Evolutionary conservation across 1,139 yeast genomes (phyloP).

Genomic region (Pichia sp.): DNA sequence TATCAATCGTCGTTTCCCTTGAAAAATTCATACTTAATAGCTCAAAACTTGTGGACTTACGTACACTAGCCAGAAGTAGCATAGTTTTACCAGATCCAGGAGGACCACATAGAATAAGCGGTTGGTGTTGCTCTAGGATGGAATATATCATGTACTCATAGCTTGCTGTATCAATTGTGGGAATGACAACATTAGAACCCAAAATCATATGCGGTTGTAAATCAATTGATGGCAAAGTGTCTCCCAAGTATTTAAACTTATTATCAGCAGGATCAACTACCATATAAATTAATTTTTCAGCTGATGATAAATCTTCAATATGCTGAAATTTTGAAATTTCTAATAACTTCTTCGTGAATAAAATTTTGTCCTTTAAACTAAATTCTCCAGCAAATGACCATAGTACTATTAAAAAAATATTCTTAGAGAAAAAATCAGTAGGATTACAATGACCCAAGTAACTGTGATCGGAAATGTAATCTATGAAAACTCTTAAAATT

Average conservation of each 20-base stretch:
- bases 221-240: slow-evolving; percentile 37
- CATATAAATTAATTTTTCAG: slow-evolving; percentile 34
- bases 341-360: slow-evolving; percentile 35
- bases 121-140: slow-evolving; percentile 49
- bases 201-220: slow-evolving; percentile 55
- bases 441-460: slow-evolving; percentile 23
- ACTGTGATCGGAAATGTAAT: slow-evolving; percentile 14
- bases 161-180: slow-evolving; percentile 71
- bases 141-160: slow-evolving; percentile 60
- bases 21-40: slow-evolving; percentile 75
- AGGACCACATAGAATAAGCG: slow-evolving; percentile 84
- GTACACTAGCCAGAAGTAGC: slow-evolving; percentile 69
- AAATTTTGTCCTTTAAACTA: slow-evolving; percentile 33
- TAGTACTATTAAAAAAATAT: slow-evolving; percentile 38
- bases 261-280: slow-evolving; percentile 44
- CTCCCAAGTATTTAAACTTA: neutral
- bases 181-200: slow-evolving; percentile 61
- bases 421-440: slow-evolving; percentile 34
- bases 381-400: slow-evolving; percentile 76
- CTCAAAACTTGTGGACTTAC: slow-evolving; percentile 52
- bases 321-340: slow-evolving; percentile 22
- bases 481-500: slow-evolving; percentile 26
- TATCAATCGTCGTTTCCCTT: slow-evolving; percentile 64
- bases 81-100: slow-evolving; percentile 98
- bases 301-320: slow-evolving; percentile 2